These are phyloP conservation scores for Carallia brachiata DNA, from an alignment of 345 rosid genomes.

Conservation along the genomic window DNA sequence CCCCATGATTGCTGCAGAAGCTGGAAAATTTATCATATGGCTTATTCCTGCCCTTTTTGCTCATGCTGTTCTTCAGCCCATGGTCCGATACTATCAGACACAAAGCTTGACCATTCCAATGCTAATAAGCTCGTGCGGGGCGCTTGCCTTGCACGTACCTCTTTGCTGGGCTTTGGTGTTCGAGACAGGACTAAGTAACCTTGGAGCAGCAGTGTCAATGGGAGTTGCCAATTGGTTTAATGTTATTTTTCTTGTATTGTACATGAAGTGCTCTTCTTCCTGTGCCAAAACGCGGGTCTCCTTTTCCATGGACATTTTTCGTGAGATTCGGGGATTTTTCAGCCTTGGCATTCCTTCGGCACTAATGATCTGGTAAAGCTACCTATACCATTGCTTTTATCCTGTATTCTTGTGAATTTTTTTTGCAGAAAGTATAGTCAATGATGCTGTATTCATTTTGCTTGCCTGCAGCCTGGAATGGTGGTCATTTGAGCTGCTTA, in stretches of 20 bases:
- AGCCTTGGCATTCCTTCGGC: background rate
- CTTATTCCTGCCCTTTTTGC: background rate
- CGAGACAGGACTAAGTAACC: slow-evolving; percentile 6
- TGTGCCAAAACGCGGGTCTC: slow-evolving; percentile 5
- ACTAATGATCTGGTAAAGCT: slow-evolving; percentile 4
- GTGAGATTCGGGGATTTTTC: background rate
- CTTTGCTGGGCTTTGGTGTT: slow-evolving; percentile 3
- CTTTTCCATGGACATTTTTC: background rate
- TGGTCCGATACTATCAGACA: background rate
- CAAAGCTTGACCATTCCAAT: slow-evolving; percentile 11
- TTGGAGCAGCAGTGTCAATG: slow-evolving; percentile 1
- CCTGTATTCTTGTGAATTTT: background rate
- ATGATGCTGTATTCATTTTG: background rate
- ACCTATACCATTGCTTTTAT: background rate
- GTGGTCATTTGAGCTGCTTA: slow-evolving; percentile 29
- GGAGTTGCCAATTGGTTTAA: slow-evolving; percentile 6
- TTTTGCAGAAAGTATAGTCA: background rate
- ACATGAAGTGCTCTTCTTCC: slow-evolving; percentile 3
- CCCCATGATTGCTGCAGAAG: background rate
- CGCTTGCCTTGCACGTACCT: slow-evolving; percentile 1
- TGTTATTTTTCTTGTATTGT: slow-evolving; percentile 1
- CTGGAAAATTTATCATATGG: background rate
- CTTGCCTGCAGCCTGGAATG: slow-evolving; percentile 16
- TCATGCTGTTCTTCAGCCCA: slow-evolving; percentile 1
- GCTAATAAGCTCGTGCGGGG: background rate